phyloP scores from a whole-genome alignment of 352 stramenopile species.

The Aphanomyces invadans region DNA sequence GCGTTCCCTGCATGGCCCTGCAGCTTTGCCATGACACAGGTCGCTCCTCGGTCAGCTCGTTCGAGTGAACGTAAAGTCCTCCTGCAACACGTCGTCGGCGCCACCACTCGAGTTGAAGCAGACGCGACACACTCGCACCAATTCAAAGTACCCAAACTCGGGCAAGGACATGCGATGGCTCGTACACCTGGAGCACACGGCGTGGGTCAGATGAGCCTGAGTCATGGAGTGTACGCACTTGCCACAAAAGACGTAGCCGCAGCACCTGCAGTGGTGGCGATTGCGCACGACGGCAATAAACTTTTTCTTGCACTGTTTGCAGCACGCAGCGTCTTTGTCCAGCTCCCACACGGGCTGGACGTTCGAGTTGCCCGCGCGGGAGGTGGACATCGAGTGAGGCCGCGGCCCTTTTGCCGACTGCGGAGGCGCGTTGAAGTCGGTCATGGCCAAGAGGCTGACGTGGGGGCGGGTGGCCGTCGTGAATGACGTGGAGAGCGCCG shows the following conservation, averaged over 20 bases:
- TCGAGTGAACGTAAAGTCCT: too few relatives aligned
- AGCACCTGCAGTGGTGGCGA: conserved; percentile 77
- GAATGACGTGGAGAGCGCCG: not conserved
- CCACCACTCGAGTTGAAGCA: conserved; percentile 72
- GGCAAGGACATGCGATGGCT: conserved; percentile 79
- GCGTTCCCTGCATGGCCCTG: too few relatives aligned
- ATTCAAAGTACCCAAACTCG: conserved; percentile 82
- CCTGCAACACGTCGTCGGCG: not conserved
- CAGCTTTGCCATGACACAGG: too few relatives aligned
- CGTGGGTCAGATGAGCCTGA: too few relatives aligned
- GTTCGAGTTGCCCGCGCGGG: conserved; percentile 35
- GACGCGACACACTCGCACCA: conserved; percentile 68
- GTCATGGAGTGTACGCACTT: conserved; percentile 23
- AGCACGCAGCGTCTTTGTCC: conserved; percentile 72
- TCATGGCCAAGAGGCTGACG: conserved; percentile 16
- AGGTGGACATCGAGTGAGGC: conserved; percentile 45
- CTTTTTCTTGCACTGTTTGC: conserved; percentile 85
- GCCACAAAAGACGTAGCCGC: conserved; percentile 77
- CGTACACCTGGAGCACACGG: conserved; percentile 35
- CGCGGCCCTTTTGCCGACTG: conserved; percentile 29
- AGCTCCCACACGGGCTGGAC: conserved; percentile 78
- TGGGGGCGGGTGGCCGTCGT: not conserved
- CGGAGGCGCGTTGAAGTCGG: conserved; percentile 27
- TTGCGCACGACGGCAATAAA: conserved; percentile 79
- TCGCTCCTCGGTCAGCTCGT: too few relatives aligned